A percentile compares a stretch with the other conserved stretches of the same genome.
Conservation (phyloP, 1,284 basidiomycete species). For the Bondarzewia mesenterica region DNA sequence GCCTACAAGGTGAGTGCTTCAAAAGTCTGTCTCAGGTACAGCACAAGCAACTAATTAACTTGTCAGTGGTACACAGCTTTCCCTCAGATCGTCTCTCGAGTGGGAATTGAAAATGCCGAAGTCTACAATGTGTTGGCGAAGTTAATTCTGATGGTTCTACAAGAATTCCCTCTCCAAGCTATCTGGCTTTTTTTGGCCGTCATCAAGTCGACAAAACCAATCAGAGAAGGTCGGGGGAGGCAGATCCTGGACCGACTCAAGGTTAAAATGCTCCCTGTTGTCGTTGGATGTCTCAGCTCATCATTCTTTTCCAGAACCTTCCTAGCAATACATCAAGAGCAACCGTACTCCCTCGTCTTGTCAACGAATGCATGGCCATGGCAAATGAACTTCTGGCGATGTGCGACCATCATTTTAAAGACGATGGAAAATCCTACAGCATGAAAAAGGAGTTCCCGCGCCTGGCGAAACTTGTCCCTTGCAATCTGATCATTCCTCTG, state of each 20-base stretch:
- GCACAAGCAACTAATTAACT: constrained; percentile 1
- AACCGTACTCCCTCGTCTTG: constrained; percentile 40
- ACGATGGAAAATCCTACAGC: constrained; percentile 41
- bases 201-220: constrained; percentile 73
- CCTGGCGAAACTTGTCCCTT: constrained; percentile 52
- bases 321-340: constrained; percentile 27
- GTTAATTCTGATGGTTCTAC: constrained; percentile 72
- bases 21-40: neutral
- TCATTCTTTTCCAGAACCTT: constrained; percentile 25
- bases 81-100: constrained; percentile 93
- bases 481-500: constrained; percentile 78
- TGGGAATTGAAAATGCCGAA: constrained; percentile 71
- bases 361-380: constrained; percentile 51
- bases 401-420: constrained; percentile 50
- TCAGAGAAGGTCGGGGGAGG: constrained; percentile 56
- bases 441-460: constrained; percentile 62
- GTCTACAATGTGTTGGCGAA: constrained; percentile 61
- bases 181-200: constrained; percentile 92
- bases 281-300: neutral
- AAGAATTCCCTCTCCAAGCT: constrained; percentile 84
- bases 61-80: constrained; percentile 92
- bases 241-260: constrained; percentile 61
- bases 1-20: constrained; percentile 59
- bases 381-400: constrained; percentile 62
- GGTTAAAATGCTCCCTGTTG: constrained; percentile 30